Conservation (phyloP, 257 asterid genomes). For the Rauvolfia tetraphylla region DNA sequence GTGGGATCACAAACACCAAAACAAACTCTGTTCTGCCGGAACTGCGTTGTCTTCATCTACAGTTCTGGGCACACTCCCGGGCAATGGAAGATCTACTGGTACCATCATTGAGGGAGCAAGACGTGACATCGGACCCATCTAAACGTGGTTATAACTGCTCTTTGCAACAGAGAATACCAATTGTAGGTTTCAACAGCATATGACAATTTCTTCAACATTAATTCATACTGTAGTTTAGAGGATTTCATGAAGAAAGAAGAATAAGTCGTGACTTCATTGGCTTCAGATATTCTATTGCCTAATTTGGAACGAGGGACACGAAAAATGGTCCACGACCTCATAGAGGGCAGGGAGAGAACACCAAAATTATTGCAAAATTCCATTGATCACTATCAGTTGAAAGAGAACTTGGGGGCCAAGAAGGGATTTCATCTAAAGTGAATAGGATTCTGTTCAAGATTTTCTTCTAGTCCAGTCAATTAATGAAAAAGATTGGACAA, state of each 20-base stretch:
- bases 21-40: not conserved
- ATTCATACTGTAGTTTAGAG: too few species aligned
- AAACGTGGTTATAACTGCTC: not conserved
- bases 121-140: constrained; percentile 26
- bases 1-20: not conserved
- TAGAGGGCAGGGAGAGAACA: not conserved
- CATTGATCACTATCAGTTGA: too few species aligned
- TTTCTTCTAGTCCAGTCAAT: too few species aligned
- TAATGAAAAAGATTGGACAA: too few species aligned
- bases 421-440: not conserved
- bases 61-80: not conserved
- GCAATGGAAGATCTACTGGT: not conserved
- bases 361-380: not conserved
- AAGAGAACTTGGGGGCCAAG: not conserved
- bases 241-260: too few species aligned
- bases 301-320: not conserved
- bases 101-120: constrained; percentile 27
- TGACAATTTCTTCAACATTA: not conserved
- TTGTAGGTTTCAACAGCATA: constrained; percentile 1
- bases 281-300: not conserved
- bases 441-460: too few species aligned
- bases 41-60: not conserved
- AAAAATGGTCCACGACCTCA: not conserved
- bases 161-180: constrained; percentile 16
- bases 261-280: not conserved